Conservation (phyloP, 345 rosid genomes). For the Viola odorata region DNA sequence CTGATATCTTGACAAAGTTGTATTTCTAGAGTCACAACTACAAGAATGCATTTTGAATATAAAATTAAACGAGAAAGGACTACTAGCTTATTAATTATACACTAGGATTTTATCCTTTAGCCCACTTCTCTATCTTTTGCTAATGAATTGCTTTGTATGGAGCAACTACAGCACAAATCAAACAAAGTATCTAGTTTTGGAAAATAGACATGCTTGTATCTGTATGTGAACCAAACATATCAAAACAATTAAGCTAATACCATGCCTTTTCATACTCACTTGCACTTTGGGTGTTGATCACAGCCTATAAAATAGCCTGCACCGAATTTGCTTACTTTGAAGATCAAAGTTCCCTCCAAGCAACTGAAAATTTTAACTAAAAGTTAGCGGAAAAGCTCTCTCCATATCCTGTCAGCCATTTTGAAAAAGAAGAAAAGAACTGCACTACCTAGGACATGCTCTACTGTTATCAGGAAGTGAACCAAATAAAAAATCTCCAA, state of each 20-base stretch:
- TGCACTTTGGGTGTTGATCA: constrained; percentile 88
- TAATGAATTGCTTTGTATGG: not conserved
- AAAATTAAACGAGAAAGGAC: not conserved
- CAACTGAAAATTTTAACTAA: constrained; percentile 51
- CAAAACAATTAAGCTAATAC: constrained; percentile 1
- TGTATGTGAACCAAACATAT: not conserved
- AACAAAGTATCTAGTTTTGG: not conserved
- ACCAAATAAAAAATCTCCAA: constrained; percentile 70
- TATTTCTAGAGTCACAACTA: not conserved
- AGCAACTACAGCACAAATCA: not conserved
- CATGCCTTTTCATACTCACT: constrained; percentile 47
- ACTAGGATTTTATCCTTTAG: not conserved
- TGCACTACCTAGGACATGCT: constrained; percentile 71
- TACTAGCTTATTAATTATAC: not conserved
- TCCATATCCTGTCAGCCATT: too few relatives aligned
- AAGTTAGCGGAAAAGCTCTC: not conserved
- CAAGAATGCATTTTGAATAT: not conserved
- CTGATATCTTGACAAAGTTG: too few relatives aligned
- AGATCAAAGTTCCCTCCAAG: constrained; percentile 70
- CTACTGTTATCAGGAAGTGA: constrained; percentile 65
- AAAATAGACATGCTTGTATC: not conserved
- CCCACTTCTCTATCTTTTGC: not conserved
- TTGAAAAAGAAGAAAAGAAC: not conserved
- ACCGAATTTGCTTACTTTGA: constrained; percentile 80
- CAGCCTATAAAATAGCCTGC: constrained; percentile 93